Evolutionary conservation across 2,329 filamentous ascomycete genomes (phyloP).

Genomic region (Calonectria henricotiae): DNA sequence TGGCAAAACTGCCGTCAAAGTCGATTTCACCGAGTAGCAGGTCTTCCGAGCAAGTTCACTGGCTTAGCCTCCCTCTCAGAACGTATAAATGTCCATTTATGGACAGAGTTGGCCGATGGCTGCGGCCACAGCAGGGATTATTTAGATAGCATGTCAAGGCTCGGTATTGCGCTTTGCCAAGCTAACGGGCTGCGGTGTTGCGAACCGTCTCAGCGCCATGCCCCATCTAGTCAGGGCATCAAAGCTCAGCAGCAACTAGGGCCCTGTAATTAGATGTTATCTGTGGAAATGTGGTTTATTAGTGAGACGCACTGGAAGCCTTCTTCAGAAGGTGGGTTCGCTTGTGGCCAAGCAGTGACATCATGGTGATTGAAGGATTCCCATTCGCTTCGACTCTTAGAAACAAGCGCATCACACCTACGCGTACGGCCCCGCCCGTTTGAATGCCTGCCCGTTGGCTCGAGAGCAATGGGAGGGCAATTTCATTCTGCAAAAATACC

Average conservation of each 20-base stretch:
- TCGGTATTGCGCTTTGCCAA: slow-evolving; percentile 48
- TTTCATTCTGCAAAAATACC: slow-evolving; percentile 18
- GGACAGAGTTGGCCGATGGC: slow-evolving; percentile 23
- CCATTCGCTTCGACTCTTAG: slow-evolving; percentile 39
- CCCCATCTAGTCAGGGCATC: slow-evolving; percentile 42
- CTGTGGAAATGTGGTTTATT: slow-evolving; percentile 40
- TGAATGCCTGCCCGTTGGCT: slow-evolving; percentile 25
- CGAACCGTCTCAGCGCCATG: slow-evolving; percentile 34
- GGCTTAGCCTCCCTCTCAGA: slow-evolving; percentile 6
- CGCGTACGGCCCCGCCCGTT: slow-evolving; percentile 30
- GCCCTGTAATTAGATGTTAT: slow-evolving; percentile 36
- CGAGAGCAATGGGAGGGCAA: slow-evolving; percentile 23
- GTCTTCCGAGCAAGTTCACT: slow-evolving; percentile 3
- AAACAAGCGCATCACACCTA: slow-evolving; percentile 36
- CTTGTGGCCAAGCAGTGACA: slow-evolving; percentile 47
- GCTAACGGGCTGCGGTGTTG: slow-evolving; percentile 37
- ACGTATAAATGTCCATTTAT: slow-evolving; percentile 23
- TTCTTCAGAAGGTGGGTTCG: slow-evolving; percentile 42
- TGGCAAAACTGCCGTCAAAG: neutral
- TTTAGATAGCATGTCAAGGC: slow-evolving; percentile 36
- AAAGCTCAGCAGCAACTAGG: slow-evolving; percentile 38
- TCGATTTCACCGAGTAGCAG: neutral
- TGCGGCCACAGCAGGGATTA: slow-evolving; percentile 19
- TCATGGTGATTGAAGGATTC: slow-evolving; percentile 45
- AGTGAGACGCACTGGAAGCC: slow-evolving; percentile 35